These are phyloP conservation scores for Stellera chamaejasme DNA, from an alignment of 345 rosid species.

Conservation along the genomic window DNA sequence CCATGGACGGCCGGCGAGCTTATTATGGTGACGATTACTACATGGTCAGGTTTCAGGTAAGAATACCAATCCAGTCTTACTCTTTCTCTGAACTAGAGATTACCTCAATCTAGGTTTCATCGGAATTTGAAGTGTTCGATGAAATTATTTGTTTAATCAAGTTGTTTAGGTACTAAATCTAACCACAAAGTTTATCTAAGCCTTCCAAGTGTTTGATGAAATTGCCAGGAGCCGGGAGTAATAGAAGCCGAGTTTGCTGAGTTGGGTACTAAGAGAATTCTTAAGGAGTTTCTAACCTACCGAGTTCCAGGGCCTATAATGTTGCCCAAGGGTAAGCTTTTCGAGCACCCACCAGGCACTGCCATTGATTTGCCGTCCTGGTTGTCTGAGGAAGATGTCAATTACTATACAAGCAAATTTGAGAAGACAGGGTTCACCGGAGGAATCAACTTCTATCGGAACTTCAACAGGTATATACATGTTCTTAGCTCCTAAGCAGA, in stretches of 20 bases:
- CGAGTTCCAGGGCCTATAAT: not conserved
- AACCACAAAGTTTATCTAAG: no score
- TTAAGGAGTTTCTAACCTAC: slow-evolving; percentile 51
- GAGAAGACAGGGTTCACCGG: slow-evolving; percentile 59
- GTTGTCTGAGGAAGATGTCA: slow-evolving; percentile 60
- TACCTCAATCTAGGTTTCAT: no score
- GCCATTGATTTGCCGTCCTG: slow-evolving; percentile 43
- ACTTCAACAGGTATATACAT: not conserved
- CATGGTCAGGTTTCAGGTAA: slow-evolving; percentile 61
- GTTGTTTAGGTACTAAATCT: no score
- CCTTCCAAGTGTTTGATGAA: not conserved
- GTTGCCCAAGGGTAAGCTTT: not conserved
- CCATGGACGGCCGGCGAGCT: slow-evolving; percentile 14
- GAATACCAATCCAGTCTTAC: not conserved
- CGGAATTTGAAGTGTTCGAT: no score
- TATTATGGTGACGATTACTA: slow-evolving; percentile 45
- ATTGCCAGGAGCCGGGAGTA: slow-evolving; percentile 57
- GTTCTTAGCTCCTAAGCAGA: no score
- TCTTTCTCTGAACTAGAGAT: not conserved
- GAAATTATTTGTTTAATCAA: no score
- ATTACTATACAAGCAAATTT: slow-evolving; percentile 58
- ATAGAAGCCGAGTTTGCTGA: slow-evolving; percentile 60
- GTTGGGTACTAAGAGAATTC: slow-evolving; percentile 45
- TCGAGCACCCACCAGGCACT: slow-evolving; percentile 21
- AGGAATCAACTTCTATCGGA: slow-evolving; percentile 49